Evolutionary conservation across 805 yeast genomes (phyloP).

Genomic region (Kluyveromyces nonfermentans): DNA sequence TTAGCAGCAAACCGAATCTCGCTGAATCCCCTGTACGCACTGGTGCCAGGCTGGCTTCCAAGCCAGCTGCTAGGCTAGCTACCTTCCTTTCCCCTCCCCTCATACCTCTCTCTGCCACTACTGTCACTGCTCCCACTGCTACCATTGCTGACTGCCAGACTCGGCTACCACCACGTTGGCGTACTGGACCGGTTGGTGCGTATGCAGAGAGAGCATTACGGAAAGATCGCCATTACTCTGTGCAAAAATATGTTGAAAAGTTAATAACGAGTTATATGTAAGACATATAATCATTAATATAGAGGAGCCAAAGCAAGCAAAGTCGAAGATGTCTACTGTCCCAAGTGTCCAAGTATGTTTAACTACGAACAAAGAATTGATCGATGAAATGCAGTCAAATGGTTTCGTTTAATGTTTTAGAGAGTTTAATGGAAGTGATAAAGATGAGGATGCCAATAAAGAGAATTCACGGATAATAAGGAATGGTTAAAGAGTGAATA

Average conservation of each 20-base stretch:
- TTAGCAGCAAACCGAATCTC: no score
- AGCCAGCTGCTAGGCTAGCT: background rate
- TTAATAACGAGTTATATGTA: background rate
- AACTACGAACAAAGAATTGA: background rate
- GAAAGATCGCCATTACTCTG: background rate
- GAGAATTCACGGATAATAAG: no score
- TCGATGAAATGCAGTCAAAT: background rate
- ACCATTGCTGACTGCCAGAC: background rate
- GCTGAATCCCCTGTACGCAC: background rate
- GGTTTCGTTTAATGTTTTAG: background rate
- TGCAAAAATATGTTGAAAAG: background rate
- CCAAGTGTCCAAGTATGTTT: constrained; percentile 85
- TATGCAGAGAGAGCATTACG: background rate
- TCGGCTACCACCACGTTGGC: background rate
- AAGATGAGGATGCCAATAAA: no score
- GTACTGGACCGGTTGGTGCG: background rate
- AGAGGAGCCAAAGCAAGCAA: constrained; percentile 8
- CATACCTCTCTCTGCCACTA: no score
- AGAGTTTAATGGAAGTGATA: background rate
- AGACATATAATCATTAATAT: no score
- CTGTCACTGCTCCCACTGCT: background rate
- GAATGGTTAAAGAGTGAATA: no score
- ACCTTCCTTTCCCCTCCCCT: background rate
- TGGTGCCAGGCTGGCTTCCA: background rate
- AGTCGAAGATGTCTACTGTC: constrained; percentile 54